Base-by-base conservation (phyloP, 2,329 filamentous ascomycete genomes). In the Phyllosticta citrichinensis region DNA sequence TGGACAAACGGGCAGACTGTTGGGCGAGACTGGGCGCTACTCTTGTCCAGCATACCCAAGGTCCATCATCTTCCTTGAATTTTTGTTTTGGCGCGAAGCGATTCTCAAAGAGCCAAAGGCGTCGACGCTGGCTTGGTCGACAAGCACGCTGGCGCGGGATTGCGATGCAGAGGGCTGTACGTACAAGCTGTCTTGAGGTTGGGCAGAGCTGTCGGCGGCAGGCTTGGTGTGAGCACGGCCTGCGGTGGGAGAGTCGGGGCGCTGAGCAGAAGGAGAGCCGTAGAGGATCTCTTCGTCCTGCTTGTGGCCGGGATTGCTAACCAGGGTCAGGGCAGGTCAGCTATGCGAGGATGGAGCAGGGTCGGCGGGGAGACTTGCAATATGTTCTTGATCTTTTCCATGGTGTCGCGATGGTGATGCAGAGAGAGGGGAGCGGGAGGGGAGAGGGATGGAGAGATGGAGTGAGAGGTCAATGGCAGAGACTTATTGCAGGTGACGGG, bases 351-450 rank as follows among this genome's bases (percentile, higher is more conserved):
- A 19, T 10, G 20, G 19, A 52, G 51, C 47, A 56, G n/a, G 24
- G 27, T 30, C 14, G 22, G 14, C 58, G 30, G 19, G 22, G 52
- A 11, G 22, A 66, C 74, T 65, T 65, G 76, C 75, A 78, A 67
- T 58, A 77, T 68, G 65, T 70, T 72, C 72, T 77, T 78, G 60
- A 79, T 66, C 69, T 77, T 76, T 61, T 78, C 71, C 76, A 78
- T 78, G 61, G 51, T 64, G 65, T 30, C 27, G 27, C 27, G 20
- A 22, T 58, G 50, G 50, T 40, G 40, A 17, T 27, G 20, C 55
- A 52, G 51, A 47, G 17, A 53, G 33, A 51, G 56, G n/a, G 55
- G 30, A 62, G 52, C 50, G 33, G 27, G 33, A 51, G 56, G n/a
- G 55, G 30, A 62, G 52, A 54, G 33, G 27, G 9, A n/a, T 27